phyloP scores from a whole-genome alignment of 2,329 filamentous ascomycete species.

The Dactylonectria macrodidyma region DNA sequence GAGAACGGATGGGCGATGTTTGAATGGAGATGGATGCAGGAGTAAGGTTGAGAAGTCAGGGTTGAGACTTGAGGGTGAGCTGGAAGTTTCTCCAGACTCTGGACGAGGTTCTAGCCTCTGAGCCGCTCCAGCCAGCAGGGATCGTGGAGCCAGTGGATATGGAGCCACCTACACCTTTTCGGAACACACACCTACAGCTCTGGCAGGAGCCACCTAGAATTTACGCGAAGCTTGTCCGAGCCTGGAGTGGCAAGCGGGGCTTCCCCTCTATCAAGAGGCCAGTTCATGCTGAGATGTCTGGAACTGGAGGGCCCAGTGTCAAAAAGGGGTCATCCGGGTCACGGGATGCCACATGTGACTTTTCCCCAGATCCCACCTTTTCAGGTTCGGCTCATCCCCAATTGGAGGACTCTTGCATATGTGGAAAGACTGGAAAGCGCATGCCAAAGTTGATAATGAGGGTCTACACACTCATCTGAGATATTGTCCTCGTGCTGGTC shows the following conservation, averaged over 20 bases:
- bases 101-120: constrained; percentile 43
- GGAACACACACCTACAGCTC: constrained; percentile 1
- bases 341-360: constrained; percentile 44
- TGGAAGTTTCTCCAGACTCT: constrained; percentile 58
- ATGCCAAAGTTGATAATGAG: neutral
- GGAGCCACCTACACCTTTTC: constrained; percentile 10
- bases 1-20: constrained; percentile 42
- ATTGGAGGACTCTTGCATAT: neutral
- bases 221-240: constrained; percentile 50
- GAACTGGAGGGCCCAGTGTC: constrained; percentile 7
- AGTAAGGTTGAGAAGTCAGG: constrained; percentile 40
- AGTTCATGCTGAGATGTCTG: constrained; percentile 8
- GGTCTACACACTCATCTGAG: neutral
- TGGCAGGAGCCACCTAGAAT: constrained; percentile 45
- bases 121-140: constrained; percentile 44
- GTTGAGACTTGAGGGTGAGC: constrained; percentile 55
- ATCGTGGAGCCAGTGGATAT: constrained; percentile 26
- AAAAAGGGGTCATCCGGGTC: constrained; percentile 30
- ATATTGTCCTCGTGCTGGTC: neutral
- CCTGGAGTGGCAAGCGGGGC: constrained; percentile 23
- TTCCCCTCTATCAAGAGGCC: constrained; percentile 3
- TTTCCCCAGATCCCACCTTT: neutral
- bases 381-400: neutral
- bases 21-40: constrained; percentile 43
- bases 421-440: too few species aligned